Percentiles rank a stretch among this genome's conserved stretches.
phyloP scores from a whole-genome alignment of 2,329 filamentous ascomycete species.

The Tolypocladium ophioglossoides region DNA sequence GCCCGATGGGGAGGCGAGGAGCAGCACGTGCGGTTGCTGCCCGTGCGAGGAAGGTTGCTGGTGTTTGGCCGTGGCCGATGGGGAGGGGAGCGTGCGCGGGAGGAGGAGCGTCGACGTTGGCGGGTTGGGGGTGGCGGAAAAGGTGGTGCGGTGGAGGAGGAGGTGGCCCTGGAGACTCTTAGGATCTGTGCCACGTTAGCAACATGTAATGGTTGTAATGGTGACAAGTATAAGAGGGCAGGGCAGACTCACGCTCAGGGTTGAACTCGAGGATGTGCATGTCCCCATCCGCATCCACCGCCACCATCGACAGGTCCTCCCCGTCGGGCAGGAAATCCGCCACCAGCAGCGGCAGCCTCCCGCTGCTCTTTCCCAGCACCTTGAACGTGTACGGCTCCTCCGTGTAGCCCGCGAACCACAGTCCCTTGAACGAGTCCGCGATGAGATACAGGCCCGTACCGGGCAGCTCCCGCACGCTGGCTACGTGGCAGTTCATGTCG shows the following conservation, averaged over 20 bases:
- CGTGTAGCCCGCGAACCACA: conserved; percentile 94
- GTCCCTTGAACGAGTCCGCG: conserved; percentile 82
- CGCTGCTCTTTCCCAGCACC: conserved; percentile 78
- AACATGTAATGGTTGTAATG: too few species aligned
- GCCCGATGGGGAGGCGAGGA: conserved; percentile 67
- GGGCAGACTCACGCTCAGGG: conserved; percentile 63
- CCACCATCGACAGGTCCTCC: conserved; percentile 70
- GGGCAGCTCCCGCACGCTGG: conserved; percentile 70
- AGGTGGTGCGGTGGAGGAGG: conserved; percentile 77
- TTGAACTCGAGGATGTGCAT: conserved; percentile 89
- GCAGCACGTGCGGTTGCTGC: conserved; percentile 35
- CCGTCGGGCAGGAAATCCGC: conserved; percentile 86
- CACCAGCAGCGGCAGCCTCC: conserved; percentile 65
- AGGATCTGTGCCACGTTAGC: conserved; percentile 50
- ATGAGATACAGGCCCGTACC: conserved; percentile 79
- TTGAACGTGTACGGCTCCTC: conserved; percentile 96
- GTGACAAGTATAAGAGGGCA: background rate
- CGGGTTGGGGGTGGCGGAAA: conserved; percentile 72
- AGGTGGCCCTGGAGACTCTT: conserved; percentile 85
- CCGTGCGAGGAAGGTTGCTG: background rate
- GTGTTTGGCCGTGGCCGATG: conserved; percentile 15
- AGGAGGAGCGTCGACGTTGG: conserved; percentile 67
- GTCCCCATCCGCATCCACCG: conserved; percentile 75
- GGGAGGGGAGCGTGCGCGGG: conserved; percentile 47
- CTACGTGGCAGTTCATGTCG: conserved; percentile 93